phyloP scores from a whole-genome alignment of 2,329 filamentous ascomycete species.

The Cryphonectria parasitica region DNA sequence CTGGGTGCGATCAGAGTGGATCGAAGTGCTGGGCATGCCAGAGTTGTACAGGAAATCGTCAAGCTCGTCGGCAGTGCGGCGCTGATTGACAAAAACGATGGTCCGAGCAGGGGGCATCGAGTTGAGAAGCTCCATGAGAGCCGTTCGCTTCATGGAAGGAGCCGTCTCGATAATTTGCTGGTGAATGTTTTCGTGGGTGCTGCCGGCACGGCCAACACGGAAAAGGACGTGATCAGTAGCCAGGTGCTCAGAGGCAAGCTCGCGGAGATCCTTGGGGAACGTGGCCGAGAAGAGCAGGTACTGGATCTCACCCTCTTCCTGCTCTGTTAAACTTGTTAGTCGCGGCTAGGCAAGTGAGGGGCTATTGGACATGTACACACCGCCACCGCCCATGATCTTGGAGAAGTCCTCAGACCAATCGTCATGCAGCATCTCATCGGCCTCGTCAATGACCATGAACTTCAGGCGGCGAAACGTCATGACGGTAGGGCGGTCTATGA shows the following conservation, averaged over 20 bases:
- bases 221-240: slow-evolving; percentile 76
- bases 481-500: slow-evolving; percentile 72
- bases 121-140: slow-evolving; percentile 73
- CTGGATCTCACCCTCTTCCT: slow-evolving; percentile 71
- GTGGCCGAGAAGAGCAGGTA: slow-evolving; percentile 93
- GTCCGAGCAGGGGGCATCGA: slow-evolving; percentile 74
- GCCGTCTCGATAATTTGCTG: slow-evolving; percentile 76
- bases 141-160: slow-evolving; percentile 67
- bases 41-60: slow-evolving; percentile 88
- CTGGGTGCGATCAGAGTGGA: slow-evolving; percentile 86
- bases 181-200: slow-evolving; percentile 78
- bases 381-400: slow-evolving; percentile 78
- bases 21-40: slow-evolving; percentile 80
- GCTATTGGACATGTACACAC: slow-evolving; percentile 56
- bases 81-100: slow-evolving; percentile 88
- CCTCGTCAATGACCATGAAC: slow-evolving; percentile 87
- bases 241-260: slow-evolving; percentile 77
- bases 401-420: slow-evolving; percentile 80
- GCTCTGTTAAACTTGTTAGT: slow-evolving; percentile 54
- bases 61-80: slow-evolving; percentile 73
- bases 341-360: neutral
- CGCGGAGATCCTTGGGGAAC: slow-evolving; percentile 79
- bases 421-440: slow-evolving; percentile 83
- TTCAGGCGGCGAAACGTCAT: slow-evolving; percentile 77
- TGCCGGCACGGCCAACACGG: slow-evolving; percentile 84